Conservation (phyloP, 495 filamentous ascomycete species). For the Tuber melanosporum region DNA sequence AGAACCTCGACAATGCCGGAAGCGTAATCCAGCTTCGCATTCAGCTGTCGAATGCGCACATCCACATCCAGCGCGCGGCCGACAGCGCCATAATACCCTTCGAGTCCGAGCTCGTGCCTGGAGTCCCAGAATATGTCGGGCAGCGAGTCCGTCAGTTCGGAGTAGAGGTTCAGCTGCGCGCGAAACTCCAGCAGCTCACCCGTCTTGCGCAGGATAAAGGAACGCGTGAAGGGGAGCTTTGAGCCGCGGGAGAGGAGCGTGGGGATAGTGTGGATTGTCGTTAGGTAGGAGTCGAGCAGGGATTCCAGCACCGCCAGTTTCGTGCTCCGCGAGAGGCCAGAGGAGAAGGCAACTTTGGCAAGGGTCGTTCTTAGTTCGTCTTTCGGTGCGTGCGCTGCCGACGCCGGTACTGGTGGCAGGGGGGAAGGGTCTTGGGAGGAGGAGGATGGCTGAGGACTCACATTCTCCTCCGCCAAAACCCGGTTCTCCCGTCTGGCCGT, state of each 20-base stretch:
- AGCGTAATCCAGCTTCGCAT: conserved; percentile 96
- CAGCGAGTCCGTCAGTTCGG: conserved; percentile 88
- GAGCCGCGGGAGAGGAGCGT: conserved; percentile 60
- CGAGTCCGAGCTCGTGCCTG: conserved; percentile 74
- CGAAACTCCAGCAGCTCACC: conserved; percentile 85
- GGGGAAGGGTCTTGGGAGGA: not conserved
- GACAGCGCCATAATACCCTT: conserved; percentile 90
- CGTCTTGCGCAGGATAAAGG: conserved; percentile 84
- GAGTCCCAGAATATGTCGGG: conserved; percentile 97
- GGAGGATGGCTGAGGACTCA: not conserved
- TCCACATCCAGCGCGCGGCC: conserved; percentile 84
- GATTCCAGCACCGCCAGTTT: conserved; percentile 91
- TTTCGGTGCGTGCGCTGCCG: not conserved
- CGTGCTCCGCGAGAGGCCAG: conserved; percentile 87
- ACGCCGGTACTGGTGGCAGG: not conserved
- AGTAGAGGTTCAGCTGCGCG: conserved; percentile 92
- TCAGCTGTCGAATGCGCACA: conserved; percentile 84
- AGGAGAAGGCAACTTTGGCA: conserved; percentile 93
- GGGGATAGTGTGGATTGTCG: conserved; percentile 73
- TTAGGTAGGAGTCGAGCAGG: conserved; percentile 73
- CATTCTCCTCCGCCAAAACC: conserved; percentile 18
- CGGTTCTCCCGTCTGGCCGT: conserved; percentile 51
- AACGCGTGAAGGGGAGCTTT: conserved; percentile 61
- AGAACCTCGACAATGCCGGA: conserved; percentile 89
- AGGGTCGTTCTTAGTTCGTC: conserved; percentile 57